Conservation (phyloP, 495 filamentous ascomycete species). For the Penicillium cosmopolitanum region DNA sequence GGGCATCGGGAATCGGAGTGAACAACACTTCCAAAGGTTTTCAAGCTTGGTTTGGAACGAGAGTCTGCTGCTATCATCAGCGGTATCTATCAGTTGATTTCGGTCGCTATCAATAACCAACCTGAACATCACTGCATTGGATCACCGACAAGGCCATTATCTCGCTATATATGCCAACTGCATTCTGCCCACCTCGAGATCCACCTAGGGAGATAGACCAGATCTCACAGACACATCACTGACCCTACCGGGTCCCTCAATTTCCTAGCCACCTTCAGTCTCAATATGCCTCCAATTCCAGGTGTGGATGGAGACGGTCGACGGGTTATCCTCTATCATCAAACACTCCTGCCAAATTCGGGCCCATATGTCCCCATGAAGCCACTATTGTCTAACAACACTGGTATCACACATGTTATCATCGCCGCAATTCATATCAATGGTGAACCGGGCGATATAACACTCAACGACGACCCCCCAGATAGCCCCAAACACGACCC, state of each 20-base stretch:
- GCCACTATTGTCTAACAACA: slow-evolving; percentile 62
- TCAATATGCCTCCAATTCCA: slow-evolving; percentile 41
- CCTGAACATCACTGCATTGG: neutral
- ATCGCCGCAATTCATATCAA: slow-evolving; percentile 83
- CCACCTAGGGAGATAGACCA: too few relatives aligned
- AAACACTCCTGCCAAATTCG: slow-evolving; percentile 61
- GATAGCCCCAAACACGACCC: slow-evolving; percentile 56
- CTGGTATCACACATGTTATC: slow-evolving; percentile 74
- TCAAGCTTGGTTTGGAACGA: neutral
- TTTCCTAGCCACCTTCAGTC: too few relatives aligned
- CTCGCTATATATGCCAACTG: too few relatives aligned
- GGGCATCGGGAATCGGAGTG: neutral
- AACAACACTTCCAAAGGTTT: neutral
- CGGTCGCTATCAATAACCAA: neutral
- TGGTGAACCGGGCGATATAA: slow-evolving; percentile 58
- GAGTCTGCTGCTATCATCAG: slow-evolving; percentile 1
- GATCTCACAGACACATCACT: too few relatives aligned
- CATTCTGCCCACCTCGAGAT: too few relatives aligned
- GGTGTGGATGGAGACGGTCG: slow-evolving; percentile 32
- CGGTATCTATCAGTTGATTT: neutral
- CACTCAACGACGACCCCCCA: slow-evolving; percentile 75
- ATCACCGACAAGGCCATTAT: too few relatives aligned
- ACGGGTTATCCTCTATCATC: slow-evolving; percentile 70
- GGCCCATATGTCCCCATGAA: slow-evolving; percentile 69
- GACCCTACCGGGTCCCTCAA: too few relatives aligned